Percentiles rank a stretch among this genome's conserved stretches.
phyloP scores from a whole-genome alignment of 2,329 filamentous ascomycete genomes.

The Fusarium euwallaceae region DNA sequence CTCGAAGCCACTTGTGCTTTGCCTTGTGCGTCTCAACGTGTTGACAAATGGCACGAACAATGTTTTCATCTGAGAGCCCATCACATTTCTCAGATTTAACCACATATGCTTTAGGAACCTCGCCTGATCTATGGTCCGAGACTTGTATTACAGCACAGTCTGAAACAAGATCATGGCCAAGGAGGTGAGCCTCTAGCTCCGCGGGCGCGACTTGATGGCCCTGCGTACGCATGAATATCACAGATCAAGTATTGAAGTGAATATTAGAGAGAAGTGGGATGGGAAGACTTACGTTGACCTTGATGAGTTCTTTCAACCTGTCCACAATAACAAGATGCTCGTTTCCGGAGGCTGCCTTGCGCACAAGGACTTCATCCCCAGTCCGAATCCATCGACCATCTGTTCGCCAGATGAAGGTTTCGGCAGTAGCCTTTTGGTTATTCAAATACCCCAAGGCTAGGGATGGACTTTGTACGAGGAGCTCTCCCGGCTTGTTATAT shows the following conservation, averaged over 20 bases:
- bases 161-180: slow-evolving; percentile 73
- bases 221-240: slow-evolving; percentile 46
- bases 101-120: slow-evolving; percentile 69
- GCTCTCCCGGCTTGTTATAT: slow-evolving; percentile 77
- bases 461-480: slow-evolving; percentile 79
- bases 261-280: too few species aligned
- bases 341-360: slow-evolving; percentile 61
- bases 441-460: slow-evolving; percentile 84
- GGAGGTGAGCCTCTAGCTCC: slow-evolving; percentile 76
- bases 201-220: slow-evolving; percentile 82
- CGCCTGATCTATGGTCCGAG: slow-evolving; percentile 64
- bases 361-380: slow-evolving; percentile 68
- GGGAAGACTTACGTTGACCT: slow-evolving; percentile 59
- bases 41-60: not conserved
- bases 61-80: not conserved
- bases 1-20: slow-evolving; percentile 65
- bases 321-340: slow-evolving; percentile 42
- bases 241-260: not conserved
- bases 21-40: not conserved
- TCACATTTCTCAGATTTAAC: slow-evolving; percentile 48
- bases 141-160: slow-evolving; percentile 78
- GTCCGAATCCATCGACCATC: slow-evolving; percentile 44
- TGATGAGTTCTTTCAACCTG: slow-evolving; percentile 63
- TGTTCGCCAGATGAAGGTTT: slow-evolving; percentile 33
- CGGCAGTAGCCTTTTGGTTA: slow-evolving; percentile 69